Conservation (phyloP, 306 rosid genomes). For the Lathyrus tuberosus region DNA sequence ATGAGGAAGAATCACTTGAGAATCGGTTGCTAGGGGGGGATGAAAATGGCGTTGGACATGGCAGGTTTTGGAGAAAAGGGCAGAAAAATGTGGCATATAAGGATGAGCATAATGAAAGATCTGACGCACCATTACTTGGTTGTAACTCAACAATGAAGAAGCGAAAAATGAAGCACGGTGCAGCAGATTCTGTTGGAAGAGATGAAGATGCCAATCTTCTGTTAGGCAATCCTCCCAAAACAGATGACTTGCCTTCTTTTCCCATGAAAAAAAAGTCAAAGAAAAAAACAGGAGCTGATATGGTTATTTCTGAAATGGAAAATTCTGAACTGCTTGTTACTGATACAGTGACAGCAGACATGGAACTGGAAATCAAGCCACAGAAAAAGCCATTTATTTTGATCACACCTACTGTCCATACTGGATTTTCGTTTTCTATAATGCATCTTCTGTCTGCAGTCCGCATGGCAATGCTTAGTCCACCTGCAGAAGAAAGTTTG, state of each 20-base stretch:
- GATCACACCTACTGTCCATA: conserved; percentile 91
- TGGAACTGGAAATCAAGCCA: conserved; percentile 80
- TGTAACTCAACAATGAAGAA: conserved; percentile 68
- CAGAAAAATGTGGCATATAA: conserved; percentile 50
- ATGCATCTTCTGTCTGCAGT: conserved; percentile 96
- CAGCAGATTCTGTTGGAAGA: conserved; percentile 48
- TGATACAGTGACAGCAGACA: conserved; percentile 58
- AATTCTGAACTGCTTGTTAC: conserved; percentile 55
- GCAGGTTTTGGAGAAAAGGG: conserved; percentile 58
- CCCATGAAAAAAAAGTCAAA: conserved; percentile 63
- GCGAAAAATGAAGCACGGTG: conserved; percentile 65
- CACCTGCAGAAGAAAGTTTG: conserved; percentile 64
- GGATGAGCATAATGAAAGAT: conserved; percentile 54
- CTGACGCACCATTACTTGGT: conserved; percentile 70
- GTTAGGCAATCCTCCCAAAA: conserved; percentile 42
- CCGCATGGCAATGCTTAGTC: conserved; percentile 84
- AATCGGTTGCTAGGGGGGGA: conserved; percentile 49
- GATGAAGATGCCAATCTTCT: conserved; percentile 54
- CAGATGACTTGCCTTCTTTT: conserved; percentile 52
- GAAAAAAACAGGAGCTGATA: conserved; percentile 67
- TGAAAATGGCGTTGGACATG: conserved; percentile 53
- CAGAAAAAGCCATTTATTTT: conserved; percentile 78
- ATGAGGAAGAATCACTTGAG: conserved; percentile 61
- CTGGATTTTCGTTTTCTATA: conserved; percentile 93
- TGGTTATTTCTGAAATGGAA: conserved; percentile 64